Percentiles rank a stretch among this genome's conserved stretches.
Evolutionary conservation across 768 basidiomycete species (phyloP).

Genomic region (Tulasnella sp.): DNA sequence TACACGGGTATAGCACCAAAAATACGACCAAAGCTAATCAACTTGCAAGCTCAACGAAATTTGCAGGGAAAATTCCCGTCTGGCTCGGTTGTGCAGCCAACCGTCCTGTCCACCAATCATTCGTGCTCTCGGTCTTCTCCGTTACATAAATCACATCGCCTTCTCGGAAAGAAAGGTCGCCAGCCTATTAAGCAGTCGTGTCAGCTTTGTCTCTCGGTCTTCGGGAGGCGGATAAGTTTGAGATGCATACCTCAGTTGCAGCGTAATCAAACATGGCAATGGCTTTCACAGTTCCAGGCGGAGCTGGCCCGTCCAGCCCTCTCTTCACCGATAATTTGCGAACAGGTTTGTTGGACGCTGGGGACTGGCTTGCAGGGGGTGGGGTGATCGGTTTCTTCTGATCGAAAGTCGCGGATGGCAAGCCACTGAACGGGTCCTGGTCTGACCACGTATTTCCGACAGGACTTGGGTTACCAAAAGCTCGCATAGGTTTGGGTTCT

Average conservation of each 20-base stretch:
- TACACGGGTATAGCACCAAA: neutral
- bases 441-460: conserved; percentile 6
- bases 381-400: neutral
- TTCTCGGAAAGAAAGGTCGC: conserved; percentile 27
- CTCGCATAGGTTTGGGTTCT: neutral
- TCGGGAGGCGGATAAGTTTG: neutral
- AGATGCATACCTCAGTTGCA: conserved; percentile 23
- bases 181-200: neutral
- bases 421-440: neutral
- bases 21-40: neutral
- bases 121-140: conserved; percentile 24
- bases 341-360: conserved; percentile 5
- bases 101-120: conserved; percentile 29
- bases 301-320: conserved; percentile 2
- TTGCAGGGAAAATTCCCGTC: conserved; percentile 28
- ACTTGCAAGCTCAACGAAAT: conserved; percentile 19
- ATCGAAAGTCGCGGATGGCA: neutral
- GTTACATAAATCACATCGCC: conserved; percentile 28
- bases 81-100: neutral
- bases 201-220: neutral
- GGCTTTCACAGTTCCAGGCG: conserved; percentile 14
- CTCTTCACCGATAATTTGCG: conserved; percentile 16
- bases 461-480: neutral
- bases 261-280: conserved; percentile 27
- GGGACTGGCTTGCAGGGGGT: conserved; percentile 1